Conservation (phyloP, 208 protist genomes). For the Leishmania mexicana region DNA sequence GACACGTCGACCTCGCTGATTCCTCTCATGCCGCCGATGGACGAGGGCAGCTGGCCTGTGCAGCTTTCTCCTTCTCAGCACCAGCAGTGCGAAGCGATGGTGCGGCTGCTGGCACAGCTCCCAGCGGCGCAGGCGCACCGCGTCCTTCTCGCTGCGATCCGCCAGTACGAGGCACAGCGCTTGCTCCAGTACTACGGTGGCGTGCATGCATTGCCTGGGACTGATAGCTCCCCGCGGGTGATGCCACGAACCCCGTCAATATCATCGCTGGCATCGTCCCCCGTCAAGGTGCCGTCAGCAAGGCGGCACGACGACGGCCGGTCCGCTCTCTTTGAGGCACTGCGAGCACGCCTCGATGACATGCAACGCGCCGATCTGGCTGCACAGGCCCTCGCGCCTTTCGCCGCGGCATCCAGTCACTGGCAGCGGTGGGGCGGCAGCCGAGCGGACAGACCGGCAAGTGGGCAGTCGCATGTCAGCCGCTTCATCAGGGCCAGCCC, state of each 20-base stretch:
- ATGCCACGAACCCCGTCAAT: no score
- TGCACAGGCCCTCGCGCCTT: slow-evolving; percentile 5
- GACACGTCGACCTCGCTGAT: slow-evolving; percentile 13
- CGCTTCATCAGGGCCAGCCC: not conserved
- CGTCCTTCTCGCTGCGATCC: slow-evolving; percentile 13
- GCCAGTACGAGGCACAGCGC: slow-evolving; percentile 22
- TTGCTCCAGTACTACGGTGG: slow-evolving; percentile 33
- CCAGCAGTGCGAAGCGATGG: slow-evolving; percentile 8
- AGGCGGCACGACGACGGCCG: slow-evolving; percentile 8
- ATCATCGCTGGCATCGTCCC: slow-evolving; percentile 1
- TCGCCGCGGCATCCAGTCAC: not conserved
- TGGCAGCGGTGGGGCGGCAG: not conserved
- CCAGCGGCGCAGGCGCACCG: slow-evolving; percentile 10
- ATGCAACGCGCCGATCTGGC: slow-evolving; percentile 14
- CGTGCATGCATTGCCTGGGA: slow-evolving; percentile 3
- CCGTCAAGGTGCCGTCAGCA: not conserved
- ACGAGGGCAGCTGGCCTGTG: slow-evolving; percentile 4
- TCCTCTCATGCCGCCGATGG: not conserved
- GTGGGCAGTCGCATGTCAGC: not conserved
- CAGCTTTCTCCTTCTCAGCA: slow-evolving; percentile 12
- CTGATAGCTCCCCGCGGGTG: not conserved
- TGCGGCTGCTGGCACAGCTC: slow-evolving; percentile 12
- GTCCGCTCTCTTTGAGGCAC: not conserved
- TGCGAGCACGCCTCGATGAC: slow-evolving; percentile 3
- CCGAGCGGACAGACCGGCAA: not conserved